Evolutionary conservation across 2,329 filamentous ascomycete species (phyloP).

Genomic region (Clonostachys byssicola): DNA sequence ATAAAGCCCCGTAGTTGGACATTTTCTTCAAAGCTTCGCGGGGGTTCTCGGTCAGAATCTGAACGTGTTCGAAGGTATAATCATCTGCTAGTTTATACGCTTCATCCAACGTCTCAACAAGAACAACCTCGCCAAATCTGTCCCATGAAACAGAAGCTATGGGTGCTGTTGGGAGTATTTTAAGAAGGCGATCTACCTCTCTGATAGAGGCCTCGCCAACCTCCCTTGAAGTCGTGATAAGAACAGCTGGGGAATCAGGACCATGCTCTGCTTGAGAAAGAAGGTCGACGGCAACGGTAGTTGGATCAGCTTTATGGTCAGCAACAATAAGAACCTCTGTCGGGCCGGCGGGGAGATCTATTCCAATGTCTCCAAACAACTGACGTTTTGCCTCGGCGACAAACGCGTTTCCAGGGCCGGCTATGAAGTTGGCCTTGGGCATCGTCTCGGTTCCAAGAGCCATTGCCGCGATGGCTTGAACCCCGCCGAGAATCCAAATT

Average conservation of each 20-base stretch:
- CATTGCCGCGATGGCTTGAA: slow-evolving; percentile 49
- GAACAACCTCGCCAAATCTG: slow-evolving; percentile 37
- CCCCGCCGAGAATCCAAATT: slow-evolving; percentile 45
- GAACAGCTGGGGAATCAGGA: slow-evolving; percentile 20
- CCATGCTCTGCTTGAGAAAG: too few relatives aligned
- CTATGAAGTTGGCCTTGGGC: slow-evolving; percentile 44
- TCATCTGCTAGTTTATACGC: too few relatives aligned
- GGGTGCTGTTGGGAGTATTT: slow-evolving; percentile 32
- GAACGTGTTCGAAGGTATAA: too few relatives aligned
- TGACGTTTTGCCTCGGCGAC: slow-evolving; percentile 50
- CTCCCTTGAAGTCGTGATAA: slow-evolving; percentile 39
- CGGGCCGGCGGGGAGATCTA: slow-evolving; percentile 10
- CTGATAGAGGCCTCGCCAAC: slow-evolving; percentile 30
- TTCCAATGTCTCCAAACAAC: slow-evolving; percentile 48
- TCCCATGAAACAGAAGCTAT: slow-evolving; percentile 38
- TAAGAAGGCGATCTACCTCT: slow-evolving; percentile 28
- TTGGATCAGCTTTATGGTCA: too few relatives aligned
- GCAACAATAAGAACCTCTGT: too few relatives aligned
- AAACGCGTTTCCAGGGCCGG: slow-evolving; percentile 49
- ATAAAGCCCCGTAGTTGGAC: too few relatives aligned
- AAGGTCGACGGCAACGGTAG: too few relatives aligned
- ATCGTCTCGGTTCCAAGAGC: slow-evolving; percentile 43
- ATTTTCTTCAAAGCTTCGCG: too few relatives aligned
- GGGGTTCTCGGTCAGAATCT: too few relatives aligned
- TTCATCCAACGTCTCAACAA: slow-evolving; percentile 30